Conservation (phyloP, 495 filamentous ascomycete genomes). For the Aspergillus biplanus region DNA sequence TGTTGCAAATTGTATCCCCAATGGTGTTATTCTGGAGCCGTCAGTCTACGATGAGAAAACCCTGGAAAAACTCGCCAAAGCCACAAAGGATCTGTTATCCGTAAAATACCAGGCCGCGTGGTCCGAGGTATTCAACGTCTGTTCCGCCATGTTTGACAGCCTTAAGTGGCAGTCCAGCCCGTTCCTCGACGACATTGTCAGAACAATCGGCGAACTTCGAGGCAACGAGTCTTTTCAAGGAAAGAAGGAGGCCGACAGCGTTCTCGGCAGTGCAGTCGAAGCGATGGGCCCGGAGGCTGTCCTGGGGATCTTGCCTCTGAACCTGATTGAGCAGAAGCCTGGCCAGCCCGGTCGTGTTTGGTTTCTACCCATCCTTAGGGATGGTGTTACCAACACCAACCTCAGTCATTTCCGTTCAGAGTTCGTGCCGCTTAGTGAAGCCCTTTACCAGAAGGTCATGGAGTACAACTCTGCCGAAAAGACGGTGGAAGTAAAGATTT, state of each 20-base stretch:
- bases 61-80: constrained; percentile 71
- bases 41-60: constrained; percentile 87
- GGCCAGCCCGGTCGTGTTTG: constrained; percentile 87
- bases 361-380: constrained; percentile 88
- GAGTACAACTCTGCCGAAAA: constrained; percentile 79
- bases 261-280: constrained; percentile 81
- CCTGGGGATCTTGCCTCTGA: constrained; percentile 79
- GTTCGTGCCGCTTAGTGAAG: constrained; percentile 85
- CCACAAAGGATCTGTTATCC: constrained; percentile 71
- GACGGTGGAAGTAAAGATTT: constrained; percentile 94
- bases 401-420: constrained; percentile 82
- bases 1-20: constrained; percentile 82
- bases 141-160: constrained; percentile 84
- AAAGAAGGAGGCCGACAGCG: constrained; percentile 91
- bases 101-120: constrained; percentile 93
- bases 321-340: constrained; percentile 72
- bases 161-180: constrained; percentile 82
- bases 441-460: constrained; percentile 85
- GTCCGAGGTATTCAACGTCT: constrained; percentile 91
- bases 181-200: constrained; percentile 71
- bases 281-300: constrained; percentile 88
- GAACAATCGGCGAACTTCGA: constrained; percentile 82
- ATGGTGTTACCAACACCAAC: constrained; percentile 81
- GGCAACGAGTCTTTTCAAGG: constrained; percentile 87
- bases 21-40: constrained; percentile 77